These are phyloP conservation scores for Xylaria multiplex DNA, from an alignment of 2,329 filamentous ascomycete genomes.

Conservation along the genomic window DNA sequence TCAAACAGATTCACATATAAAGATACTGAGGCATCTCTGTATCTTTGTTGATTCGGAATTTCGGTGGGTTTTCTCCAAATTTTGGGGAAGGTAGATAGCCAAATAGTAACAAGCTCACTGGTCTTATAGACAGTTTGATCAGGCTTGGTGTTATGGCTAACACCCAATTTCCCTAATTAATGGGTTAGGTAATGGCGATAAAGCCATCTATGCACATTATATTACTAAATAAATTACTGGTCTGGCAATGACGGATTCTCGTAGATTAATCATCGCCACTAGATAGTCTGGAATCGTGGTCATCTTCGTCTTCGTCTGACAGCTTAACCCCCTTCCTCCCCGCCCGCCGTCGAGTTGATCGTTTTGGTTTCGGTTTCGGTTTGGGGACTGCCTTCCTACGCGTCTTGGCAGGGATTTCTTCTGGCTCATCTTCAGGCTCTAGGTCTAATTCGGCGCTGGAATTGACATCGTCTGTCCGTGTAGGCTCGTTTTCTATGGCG, in stretches of 20 bases:
- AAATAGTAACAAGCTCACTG: background rate
- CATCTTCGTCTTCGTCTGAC: constrained; percentile 43
- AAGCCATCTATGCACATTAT: too few relatives aligned
- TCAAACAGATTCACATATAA: too few relatives aligned
- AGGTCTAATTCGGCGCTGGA: constrained; percentile 24
- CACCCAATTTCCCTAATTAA: background rate
- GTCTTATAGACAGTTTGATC: background rate
- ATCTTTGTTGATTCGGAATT: too few relatives aligned
- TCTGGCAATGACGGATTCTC: background rate
- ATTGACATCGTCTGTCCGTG: constrained; percentile 18
- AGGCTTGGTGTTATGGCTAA: background rate
- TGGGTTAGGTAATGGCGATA: background rate
- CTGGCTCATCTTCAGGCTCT: constrained; percentile 30
- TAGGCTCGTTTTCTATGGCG: constrained; percentile 15
- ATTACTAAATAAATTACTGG: background rate
- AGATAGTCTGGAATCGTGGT: constrained; percentile 38
- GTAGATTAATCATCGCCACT: constrained; percentile 34
- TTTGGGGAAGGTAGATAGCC: background rate
- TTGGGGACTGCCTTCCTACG: constrained; percentile 40
- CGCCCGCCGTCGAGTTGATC: constrained; percentile 41
- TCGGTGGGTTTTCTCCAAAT: background rate
- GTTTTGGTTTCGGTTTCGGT: constrained; percentile 42
- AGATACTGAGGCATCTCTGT: too few relatives aligned
- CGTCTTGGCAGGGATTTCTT: constrained; percentile 35
- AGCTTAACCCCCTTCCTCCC: constrained; percentile 39